These are phyloP conservation scores for Eruca vesicaria DNA, from an alignment of 441 rosid species.

Conservation along the genomic window DNA sequence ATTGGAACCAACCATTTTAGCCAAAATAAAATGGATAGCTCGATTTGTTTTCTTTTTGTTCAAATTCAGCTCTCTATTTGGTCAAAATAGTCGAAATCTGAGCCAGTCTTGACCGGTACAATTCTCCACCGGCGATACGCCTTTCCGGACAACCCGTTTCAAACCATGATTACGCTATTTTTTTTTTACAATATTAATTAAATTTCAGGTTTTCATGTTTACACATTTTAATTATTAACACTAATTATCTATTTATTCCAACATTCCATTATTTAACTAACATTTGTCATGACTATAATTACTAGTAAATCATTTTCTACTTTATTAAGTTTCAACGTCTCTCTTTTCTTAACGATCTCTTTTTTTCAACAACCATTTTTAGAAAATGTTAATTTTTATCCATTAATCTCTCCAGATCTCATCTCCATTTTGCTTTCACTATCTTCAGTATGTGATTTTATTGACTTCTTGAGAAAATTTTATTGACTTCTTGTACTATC, in stretches of 20 bases:
- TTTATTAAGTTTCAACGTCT: background rate
- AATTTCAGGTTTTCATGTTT: too few relatives aligned
- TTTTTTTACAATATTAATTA: too few relatives aligned
- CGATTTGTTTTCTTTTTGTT: background rate
- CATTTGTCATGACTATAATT: too few relatives aligned
- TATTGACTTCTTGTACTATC: background rate
- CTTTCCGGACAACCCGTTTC: background rate
- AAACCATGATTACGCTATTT: too few relatives aligned
- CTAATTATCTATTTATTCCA: too few relatives aligned
- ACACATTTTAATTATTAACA: too few relatives aligned
- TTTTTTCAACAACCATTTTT: background rate
- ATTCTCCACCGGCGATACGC: background rate
- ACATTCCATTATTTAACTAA: too few relatives aligned
- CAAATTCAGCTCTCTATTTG: background rate
- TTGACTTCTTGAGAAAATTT: too few relatives aligned
- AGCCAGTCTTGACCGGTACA: background rate
- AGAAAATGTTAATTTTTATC: background rate
- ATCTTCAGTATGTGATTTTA: background rate
- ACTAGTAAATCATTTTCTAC: too few relatives aligned
- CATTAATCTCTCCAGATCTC: background rate
- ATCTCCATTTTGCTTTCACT: background rate
- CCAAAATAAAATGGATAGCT: background rate
- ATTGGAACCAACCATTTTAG: background rate
- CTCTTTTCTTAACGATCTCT: background rate
- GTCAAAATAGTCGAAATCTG: background rate